phyloP scores from a whole-genome alignment of 345 rosid species.

The Diplotaxis tenuifolia region DNA sequence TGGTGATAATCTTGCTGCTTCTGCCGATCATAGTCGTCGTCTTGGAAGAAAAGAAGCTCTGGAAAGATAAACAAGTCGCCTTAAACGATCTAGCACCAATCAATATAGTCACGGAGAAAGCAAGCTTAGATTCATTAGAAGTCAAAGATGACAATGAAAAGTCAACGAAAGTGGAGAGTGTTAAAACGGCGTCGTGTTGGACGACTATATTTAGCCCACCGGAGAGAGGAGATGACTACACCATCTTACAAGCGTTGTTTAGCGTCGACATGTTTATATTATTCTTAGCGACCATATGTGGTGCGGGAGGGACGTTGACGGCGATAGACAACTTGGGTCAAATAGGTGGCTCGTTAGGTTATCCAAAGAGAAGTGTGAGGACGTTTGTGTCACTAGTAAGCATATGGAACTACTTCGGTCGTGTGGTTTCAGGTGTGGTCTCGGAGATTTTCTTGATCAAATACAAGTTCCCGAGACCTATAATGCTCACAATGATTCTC shows the following conservation, averaged over 20 bases:
- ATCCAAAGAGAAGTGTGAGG: conserved; percentile 40
- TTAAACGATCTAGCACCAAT: conserved; percentile 29
- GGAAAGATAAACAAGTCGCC: conserved; percentile 33
- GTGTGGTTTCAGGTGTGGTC: conserved; percentile 45
- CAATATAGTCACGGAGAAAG: conserved; percentile 34
- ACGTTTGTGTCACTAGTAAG: conserved; percentile 56
- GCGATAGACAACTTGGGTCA: conserved; percentile 52
- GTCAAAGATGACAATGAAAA: neutral
- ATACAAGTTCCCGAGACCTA: conserved; percentile 48
- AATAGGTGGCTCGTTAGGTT: conserved; percentile 44
- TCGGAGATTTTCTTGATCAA: conserved; percentile 47
- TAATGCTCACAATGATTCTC: conserved; percentile 42
- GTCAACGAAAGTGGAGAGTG: neutral
- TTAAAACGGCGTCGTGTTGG: conserved; percentile 34
- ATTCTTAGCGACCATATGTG: conserved; percentile 46
- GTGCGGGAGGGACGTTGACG: conserved; percentile 51
- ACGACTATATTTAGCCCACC: conserved; percentile 48
- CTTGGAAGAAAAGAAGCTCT: conserved; percentile 44
- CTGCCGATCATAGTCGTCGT: conserved; percentile 44
- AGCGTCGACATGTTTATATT: conserved; percentile 54
- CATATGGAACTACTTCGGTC: conserved; percentile 59
- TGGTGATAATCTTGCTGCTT: conserved; percentile 39
- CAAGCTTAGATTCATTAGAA: neutral
- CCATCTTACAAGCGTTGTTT: conserved; percentile 54
- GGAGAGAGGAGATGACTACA: conserved; percentile 54